A percentile compares a stretch with the other conserved stretches of the same genome.
These are phyloP conservation scores for Crithidia acanthocephali DNA, from an alignment of 208 protist genomes.

Conservation along the genomic window DNA sequence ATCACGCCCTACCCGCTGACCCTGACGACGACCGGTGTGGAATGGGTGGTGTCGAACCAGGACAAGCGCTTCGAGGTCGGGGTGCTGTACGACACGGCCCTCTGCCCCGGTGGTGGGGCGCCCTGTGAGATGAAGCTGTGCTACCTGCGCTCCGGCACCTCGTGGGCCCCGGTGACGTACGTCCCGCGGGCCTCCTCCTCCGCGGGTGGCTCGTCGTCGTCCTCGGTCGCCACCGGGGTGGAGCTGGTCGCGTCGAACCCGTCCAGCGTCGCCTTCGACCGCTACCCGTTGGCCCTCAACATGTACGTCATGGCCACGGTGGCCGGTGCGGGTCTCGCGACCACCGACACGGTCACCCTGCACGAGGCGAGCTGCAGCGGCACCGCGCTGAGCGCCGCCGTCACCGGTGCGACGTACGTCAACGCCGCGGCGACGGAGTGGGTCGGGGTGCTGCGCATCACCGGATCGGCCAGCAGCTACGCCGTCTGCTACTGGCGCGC, in stretches of 20 bases:
- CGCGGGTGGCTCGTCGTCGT: background rate
- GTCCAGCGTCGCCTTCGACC: slow-evolving; percentile 64
- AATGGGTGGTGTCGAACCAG: slow-evolving; percentile 73
- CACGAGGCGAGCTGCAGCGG: slow-evolving; percentile 49
- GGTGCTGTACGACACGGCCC: slow-evolving; percentile 49
- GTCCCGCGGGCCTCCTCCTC: background rate
- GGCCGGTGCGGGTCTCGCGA: slow-evolving; percentile 45
- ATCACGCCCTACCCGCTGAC: slow-evolving; percentile 56
- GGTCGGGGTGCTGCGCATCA: slow-evolving; percentile 75
- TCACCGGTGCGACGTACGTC: slow-evolving; percentile 32
- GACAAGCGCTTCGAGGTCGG: slow-evolving; percentile 68
- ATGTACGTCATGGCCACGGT: slow-evolving; percentile 91
- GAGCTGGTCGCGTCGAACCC: slow-evolving; percentile 76
- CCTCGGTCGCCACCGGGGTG: slow-evolving; percentile 25
- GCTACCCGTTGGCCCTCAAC: slow-evolving; percentile 56
- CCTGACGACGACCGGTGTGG: slow-evolving; percentile 46
- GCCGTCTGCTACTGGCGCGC: slow-evolving; percentile 79
- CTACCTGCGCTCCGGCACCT: slow-evolving; percentile 68
- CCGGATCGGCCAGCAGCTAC: slow-evolving; percentile 36
- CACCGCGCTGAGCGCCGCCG: slow-evolving; percentile 41
- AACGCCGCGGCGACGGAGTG: slow-evolving; percentile 49
- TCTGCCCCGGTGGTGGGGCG: slow-evolving; percentile 55
- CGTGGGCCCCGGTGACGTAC: slow-evolving; percentile 81
- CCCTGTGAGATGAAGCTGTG: slow-evolving; percentile 84
- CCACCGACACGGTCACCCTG: slow-evolving; percentile 54